phyloP scores from a whole-genome alignment of 352 stramenopile species.

The Globisporangium orthogonon region DNA sequence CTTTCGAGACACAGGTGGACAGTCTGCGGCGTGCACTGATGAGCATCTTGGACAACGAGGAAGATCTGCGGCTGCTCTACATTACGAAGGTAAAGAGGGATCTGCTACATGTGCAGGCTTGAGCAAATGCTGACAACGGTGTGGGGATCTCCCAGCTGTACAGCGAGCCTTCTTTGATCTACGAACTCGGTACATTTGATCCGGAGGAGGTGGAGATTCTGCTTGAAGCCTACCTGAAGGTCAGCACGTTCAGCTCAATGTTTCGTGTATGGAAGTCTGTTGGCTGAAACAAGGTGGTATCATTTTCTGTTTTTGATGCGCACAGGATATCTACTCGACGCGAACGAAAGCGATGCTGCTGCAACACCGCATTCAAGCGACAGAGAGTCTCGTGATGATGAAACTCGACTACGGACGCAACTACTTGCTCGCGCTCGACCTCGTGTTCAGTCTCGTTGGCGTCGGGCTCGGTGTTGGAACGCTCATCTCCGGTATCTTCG shows the following conservation, averaged over 20 bases:
- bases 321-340: conserved; percentile 57
- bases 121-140: no score
- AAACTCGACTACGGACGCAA: conserved; percentile 47
- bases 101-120: no score
- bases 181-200: conserved; percentile 9
- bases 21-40: conserved; percentile 53
- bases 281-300: neutral
- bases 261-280: neutral
- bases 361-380: conserved; percentile 63
- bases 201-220: conserved; percentile 13
- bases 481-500: conserved; percentile 32
- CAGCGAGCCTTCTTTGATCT: conserved; percentile 16
- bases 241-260: neutral
- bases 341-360: conserved; percentile 56
- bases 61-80: conserved; percentile 53
- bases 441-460: conserved; percentile 34
- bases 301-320: neutral
- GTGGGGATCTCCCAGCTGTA: conserved; percentile 11
- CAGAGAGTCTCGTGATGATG: conserved; percentile 53
- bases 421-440: conserved; percentile 37
- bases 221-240: conserved; percentile 11
- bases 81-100: conserved; percentile 26
- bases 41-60: conserved; percentile 62
- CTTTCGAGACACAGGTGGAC: conserved; percentile 65
- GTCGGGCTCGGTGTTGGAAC: conserved; percentile 29